phyloP scores from a whole-genome alignment of 2,329 filamentous ascomycete genomes.

The Zymoseptoria ardabiliae region DNA sequence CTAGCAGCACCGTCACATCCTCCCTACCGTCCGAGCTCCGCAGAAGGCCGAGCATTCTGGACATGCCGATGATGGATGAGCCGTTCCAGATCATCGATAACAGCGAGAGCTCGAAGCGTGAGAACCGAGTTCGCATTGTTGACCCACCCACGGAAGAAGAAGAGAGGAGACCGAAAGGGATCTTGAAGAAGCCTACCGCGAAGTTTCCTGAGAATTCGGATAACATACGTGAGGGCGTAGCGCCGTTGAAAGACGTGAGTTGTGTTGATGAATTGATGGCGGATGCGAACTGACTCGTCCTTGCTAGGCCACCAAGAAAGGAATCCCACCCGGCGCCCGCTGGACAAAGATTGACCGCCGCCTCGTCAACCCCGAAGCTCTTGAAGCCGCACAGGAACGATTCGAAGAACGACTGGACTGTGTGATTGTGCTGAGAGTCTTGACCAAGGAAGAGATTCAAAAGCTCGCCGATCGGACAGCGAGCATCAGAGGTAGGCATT shows the following conservation, averaged over 20 bases:
- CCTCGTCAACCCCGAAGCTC: constrained; percentile 80
- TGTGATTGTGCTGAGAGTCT: constrained; percentile 82
- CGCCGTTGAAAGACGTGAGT: constrained; percentile 71
- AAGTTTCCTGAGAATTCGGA: constrained; percentile 84
- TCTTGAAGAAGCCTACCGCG: constrained; percentile 72
- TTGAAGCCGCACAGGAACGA: constrained; percentile 79
- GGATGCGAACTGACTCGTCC: constrained; percentile 5
- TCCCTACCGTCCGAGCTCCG: constrained; percentile 16
- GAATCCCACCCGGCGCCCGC: constrained; percentile 58
- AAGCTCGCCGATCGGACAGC: constrained; percentile 75
- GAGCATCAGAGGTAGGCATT: constrained; percentile 56
- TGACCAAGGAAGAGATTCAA: constrained; percentile 85
- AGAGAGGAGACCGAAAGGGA: constrained; percentile 69
- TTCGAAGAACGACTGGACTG: constrained; percentile 90
- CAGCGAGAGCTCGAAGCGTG: constrained; percentile 25
- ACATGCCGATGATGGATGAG: constrained; percentile 23
- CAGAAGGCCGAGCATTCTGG: constrained; percentile 27
- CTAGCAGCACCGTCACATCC: constrained; percentile 2
- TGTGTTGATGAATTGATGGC: not conserved
- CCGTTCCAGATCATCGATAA: constrained; percentile 30
- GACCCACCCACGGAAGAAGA: constrained; percentile 60
- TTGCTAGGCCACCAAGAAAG: constrained; percentile 29
- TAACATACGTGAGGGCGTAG: constrained; percentile 79
- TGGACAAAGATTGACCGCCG: constrained; percentile 91
- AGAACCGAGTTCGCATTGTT: constrained; percentile 51